These are phyloP conservation scores for Tricharina praecox DNA, from an alignment of 495 filamentous ascomycete species.

Conservation along the genomic window DNA sequence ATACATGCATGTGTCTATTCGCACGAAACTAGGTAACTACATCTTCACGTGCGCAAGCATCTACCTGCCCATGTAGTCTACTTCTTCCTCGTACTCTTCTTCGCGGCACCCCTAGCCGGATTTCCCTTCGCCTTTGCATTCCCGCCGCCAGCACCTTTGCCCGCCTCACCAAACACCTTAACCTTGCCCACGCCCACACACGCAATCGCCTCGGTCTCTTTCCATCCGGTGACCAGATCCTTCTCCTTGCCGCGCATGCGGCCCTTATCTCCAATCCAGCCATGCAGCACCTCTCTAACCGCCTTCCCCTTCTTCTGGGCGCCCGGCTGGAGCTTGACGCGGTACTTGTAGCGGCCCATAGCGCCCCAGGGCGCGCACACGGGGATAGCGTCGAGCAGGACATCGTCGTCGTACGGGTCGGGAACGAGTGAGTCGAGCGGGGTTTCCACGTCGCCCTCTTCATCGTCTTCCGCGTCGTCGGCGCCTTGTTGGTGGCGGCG, in stretches of 20 bases:
- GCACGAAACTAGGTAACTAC: too few relatives aligned
- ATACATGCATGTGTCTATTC: too few relatives aligned
- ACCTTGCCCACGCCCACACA: constrained; percentile 72
- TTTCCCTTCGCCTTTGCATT: constrained; percentile 34
- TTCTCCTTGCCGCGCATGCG: constrained; percentile 49
- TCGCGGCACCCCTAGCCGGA: constrained; percentile 31
- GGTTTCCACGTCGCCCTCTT: constrained; percentile 37
- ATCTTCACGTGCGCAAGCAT: too few relatives aligned
- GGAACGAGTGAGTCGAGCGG: constrained; percentile 62
- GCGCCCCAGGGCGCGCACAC: constrained; percentile 83
- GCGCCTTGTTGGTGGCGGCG: constrained; percentile 37
- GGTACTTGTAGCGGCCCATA: constrained; percentile 64
- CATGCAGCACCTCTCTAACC: constrained; percentile 64
- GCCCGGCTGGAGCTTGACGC: constrained; percentile 83
- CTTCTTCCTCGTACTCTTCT: constrained; percentile 12
- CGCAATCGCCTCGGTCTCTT: constrained; percentile 62
- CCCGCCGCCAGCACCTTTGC: constrained; percentile 32
- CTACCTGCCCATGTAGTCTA: too few relatives aligned
- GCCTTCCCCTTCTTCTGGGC: constrained; percentile 86
- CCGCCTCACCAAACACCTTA: constrained; percentile 48
- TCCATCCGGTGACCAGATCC: constrained; percentile 63
- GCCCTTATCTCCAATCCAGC: constrained; percentile 44
- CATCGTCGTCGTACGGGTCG: constrained; percentile 60
- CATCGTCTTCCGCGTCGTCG: constrained; percentile 40
- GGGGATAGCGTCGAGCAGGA: constrained; percentile 75